phyloP scores from a whole-genome alignment of 768 basidiomycete species.

The Tulasnella sp. region DNA sequence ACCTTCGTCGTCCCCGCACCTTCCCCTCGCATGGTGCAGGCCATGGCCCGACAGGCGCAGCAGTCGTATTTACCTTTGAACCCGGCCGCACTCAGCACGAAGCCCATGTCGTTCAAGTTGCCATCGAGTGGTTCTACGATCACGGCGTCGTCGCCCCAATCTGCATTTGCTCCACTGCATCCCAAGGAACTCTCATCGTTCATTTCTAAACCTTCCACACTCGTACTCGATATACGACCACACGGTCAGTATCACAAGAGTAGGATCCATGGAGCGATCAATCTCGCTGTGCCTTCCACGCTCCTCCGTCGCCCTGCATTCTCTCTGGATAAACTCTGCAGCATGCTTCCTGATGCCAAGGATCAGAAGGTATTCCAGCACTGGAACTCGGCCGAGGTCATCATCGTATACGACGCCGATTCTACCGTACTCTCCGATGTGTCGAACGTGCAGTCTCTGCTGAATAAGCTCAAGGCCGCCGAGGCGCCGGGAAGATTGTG shows the following conservation, averaged over 20 bases:
- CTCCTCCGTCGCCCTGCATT: conserved; percentile 85
- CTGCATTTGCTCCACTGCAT: not conserved
- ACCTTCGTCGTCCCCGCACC: conserved; percentile 4
- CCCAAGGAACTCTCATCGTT: not conserved
- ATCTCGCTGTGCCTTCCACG: conserved; percentile 86
- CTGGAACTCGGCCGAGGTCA: conserved; percentile 48
- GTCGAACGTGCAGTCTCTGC: conserved; percentile 57
- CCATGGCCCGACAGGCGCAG: not conserved
- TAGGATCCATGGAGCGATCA: conserved; percentile 59
- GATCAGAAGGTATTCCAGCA: conserved; percentile 48
- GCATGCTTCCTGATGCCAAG: conserved; percentile 60
- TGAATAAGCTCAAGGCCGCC: conserved; percentile 60
- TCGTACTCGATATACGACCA: conserved; percentile 83
- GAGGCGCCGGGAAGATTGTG: conserved; percentile 51
- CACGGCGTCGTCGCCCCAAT: too few relatives aligned
- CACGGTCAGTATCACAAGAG: conserved; percentile 59
- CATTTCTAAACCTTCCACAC: conserved; percentile 20
- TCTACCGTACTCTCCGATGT: conserved; percentile 38
- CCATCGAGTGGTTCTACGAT: too few relatives aligned
- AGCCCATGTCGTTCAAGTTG: too few relatives aligned
- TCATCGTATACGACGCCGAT: conserved; percentile 83
- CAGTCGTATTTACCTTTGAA: not conserved
- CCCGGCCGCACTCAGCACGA: not conserved
- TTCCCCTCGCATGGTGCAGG: conserved; percentile 11
- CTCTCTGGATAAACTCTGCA: conserved; percentile 60